Conservation (phyloP, 176 grass and related monocot species). For the Triticum timopheevii region DNA sequence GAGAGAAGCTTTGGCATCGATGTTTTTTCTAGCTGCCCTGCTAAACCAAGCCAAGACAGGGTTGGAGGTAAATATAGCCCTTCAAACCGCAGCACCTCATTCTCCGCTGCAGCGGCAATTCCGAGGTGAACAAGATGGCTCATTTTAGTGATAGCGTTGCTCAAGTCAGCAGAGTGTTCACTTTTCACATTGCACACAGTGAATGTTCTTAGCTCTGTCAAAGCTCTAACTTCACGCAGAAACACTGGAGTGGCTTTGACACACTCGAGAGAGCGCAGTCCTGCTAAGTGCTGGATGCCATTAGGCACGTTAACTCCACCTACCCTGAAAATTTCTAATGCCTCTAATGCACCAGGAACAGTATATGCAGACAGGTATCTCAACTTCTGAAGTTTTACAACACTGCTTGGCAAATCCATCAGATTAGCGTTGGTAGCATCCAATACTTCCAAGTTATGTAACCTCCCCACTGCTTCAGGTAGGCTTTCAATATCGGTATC, state of each 20-base stretch:
- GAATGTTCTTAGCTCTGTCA: neutral
- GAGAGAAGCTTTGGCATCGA: neutral
- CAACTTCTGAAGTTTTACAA: too few relatives aligned
- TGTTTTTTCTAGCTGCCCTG: too few relatives aligned
- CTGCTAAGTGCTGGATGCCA: too few relatives aligned
- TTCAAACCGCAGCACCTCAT: neutral
- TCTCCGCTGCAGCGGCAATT: neutral
- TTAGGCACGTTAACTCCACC: neutral
- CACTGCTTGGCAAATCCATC: too few relatives aligned
- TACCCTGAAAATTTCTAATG: too few relatives aligned
- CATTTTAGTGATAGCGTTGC: neutral
- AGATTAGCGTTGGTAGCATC: accelerated
- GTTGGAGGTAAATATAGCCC: neutral
- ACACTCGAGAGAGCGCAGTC: too few relatives aligned
- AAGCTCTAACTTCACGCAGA: neutral
- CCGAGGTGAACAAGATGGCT: neutral
- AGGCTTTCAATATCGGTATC: too few relatives aligned
- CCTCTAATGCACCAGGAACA: too few relatives aligned
- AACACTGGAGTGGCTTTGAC: neutral
- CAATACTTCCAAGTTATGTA: neutral
- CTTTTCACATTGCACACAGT: neutral
- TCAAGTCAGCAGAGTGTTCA: neutral
- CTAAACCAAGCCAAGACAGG: neutral
- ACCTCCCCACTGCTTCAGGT: neutral
- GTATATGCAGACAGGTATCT: too few relatives aligned